Evolutionary conservation across 1,284 basidiomycete genomes (phyloP).

Genomic region (Sporisorium scitamineum): DNA sequence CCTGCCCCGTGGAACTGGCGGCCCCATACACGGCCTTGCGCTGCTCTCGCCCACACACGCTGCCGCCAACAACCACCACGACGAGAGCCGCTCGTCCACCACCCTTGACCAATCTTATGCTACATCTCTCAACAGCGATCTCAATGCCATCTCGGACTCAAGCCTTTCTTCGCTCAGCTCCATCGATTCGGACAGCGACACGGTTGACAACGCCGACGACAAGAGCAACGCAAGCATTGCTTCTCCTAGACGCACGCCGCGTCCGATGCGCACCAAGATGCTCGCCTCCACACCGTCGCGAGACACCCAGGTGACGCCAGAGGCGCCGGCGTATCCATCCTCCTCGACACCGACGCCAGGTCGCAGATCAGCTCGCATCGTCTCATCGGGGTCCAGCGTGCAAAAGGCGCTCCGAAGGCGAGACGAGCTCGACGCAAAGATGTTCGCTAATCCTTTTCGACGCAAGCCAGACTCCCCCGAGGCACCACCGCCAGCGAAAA

Average conservation of each 20-base stretch:
- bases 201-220: background rate
- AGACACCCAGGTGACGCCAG: constrained; percentile 3
- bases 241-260: constrained; percentile 3
- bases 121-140: constrained; percentile 30
- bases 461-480: constrained; percentile 27
- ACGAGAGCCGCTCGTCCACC: constrained; percentile 17
- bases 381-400: constrained; percentile 42
- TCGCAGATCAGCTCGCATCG: constrained; percentile 45
- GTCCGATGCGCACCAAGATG: background rate
- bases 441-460: constrained; percentile 23
- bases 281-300: constrained; percentile 3
- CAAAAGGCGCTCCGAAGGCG: constrained; percentile 43
- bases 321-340: constrained; percentile 1
- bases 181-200: constrained; percentile 25
- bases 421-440: constrained; percentile 46
- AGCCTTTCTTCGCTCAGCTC: constrained; percentile 37
- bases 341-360: constrained; percentile 29
- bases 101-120: constrained; percentile 29
- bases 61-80: constrained; percentile 6
- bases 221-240: background rate
- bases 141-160: constrained; percentile 24
- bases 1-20: background rate
- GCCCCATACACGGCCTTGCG: background rate
- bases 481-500: constrained; percentile 6
- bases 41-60: constrained; percentile 1